These are phyloP conservation scores for Monotropa hypopitys DNA, from an alignment of 179 eudicot species.

Conservation along the genomic window DNA sequence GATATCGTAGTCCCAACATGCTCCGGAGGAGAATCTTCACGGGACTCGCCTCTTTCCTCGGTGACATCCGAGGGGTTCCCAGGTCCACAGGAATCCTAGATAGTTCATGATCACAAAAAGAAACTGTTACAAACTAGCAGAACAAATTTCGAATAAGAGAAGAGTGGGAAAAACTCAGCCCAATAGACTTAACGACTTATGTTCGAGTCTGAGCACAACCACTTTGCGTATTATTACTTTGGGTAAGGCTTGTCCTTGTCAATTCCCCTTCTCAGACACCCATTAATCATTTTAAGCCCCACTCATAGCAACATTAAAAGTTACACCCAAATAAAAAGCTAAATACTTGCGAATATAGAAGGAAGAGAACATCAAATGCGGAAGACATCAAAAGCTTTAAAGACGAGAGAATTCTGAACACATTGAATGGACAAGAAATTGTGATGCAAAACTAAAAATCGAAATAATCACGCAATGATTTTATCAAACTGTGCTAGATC, in stretches of 20 bases:
- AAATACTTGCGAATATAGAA: not conserved
- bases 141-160: not conserved
- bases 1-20: constrained; percentile 11
- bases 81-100: constrained; percentile 71
- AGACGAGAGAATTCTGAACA: not conserved
- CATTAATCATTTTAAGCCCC: no score
- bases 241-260: no score
- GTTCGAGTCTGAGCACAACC: no score
- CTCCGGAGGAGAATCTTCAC: constrained; percentile 24
- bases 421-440: not conserved
- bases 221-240: no score
- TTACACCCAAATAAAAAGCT: not conserved
- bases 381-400: not conserved
- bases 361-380: not conserved
- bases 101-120: constrained; percentile 10
- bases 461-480: not conserved
- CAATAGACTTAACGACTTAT: no score
- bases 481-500: not conserved
- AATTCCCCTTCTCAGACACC: no score
- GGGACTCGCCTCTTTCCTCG: constrained; percentile 66
- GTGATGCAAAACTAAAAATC: not conserved
- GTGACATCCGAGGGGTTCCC: constrained; percentile 70
- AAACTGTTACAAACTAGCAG: not conserved
- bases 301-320: no score
- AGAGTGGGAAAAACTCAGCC: no score